Base-by-base conservation (phyloP, 2,329 filamentous ascomycete genomes). In the Gnomoniopsis smithogilvyi region DNA sequence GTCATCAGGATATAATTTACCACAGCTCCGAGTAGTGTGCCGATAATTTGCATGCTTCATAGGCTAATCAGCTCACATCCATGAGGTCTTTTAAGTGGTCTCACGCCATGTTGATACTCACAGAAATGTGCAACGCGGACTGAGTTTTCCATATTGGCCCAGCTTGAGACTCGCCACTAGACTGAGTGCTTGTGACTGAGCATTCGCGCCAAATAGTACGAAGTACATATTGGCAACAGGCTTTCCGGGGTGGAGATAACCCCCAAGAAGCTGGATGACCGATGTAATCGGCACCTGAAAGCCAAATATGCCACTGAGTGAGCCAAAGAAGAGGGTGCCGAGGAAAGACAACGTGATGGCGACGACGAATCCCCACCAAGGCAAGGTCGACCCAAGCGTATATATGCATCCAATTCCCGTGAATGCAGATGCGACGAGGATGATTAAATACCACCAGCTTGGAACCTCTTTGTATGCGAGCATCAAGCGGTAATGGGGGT, bases 1-100 rank as follows among this genome's bases (percentile, higher is more conserved):
- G 70, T 70, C 73, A 78, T 78, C 67, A 80, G 75, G 24, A 75
- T 68, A 57, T 75, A 80, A 63, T 80, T 79, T 50, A 80, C 67
- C 6, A 76, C 62, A 1, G 75, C 74, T 0, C 76, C 76, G 30
- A 79, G 65, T 3, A 76, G 26, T 26, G 71, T 75, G 2, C 77
- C 78, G 2, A 72, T 58, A 11, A 79, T 70, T 56, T 78, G 80
- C 3, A 74, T 71, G 19, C 54, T 56, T 8, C n/a, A 19, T 21
- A 49, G 45, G 46, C 17, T 26, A 24, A 14, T n/a, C 6, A n/a
- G 6, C 10, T 2, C 14, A 48, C 2, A 2, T 1, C 6, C 6
- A 2, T 7, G 19, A 4, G 6, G 19, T 21, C 3, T 46, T 6
- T 11, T 19, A 19, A 21, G n/a, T 19, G 6, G 43, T 46, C 34